phyloP scores from a whole-genome alignment of 2,329 filamentous ascomycete species.

The Pseudogymnoascus sp. region DNA sequence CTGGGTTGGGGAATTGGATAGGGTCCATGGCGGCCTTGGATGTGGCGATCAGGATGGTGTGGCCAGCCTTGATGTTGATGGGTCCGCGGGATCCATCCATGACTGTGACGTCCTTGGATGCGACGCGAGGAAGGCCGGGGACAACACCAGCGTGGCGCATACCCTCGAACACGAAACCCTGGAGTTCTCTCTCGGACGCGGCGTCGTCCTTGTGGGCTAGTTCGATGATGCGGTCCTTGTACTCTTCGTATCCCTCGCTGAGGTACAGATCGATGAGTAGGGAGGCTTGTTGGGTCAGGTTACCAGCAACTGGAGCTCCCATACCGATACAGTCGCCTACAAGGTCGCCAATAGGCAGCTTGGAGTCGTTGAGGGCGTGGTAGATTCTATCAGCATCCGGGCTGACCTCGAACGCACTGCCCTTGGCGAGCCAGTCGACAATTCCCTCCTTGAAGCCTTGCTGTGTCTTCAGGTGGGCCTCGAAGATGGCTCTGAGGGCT shows the following conservation, averaged over 20 bases:
- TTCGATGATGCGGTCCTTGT: slow-evolving; percentile 42
- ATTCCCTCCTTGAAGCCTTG: slow-evolving; percentile 33
- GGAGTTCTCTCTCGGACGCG: slow-evolving; percentile 37
- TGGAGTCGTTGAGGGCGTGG: slow-evolving; percentile 38
- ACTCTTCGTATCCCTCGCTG: slow-evolving; percentile 39
- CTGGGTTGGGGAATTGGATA: slow-evolving; percentile 32
- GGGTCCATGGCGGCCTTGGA: slow-evolving; percentile 35
- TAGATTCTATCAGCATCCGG: slow-evolving; percentile 43
- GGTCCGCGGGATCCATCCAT: slow-evolving; percentile 39
- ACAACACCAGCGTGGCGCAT: slow-evolving; percentile 45
- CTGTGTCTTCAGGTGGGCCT: slow-evolving; percentile 38
- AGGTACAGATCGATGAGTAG: slow-evolving; percentile 45
- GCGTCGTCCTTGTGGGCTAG: slow-evolving; percentile 37
- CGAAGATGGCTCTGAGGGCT: slow-evolving; percentile 33
- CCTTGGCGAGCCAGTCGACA: slow-evolving; percentile 39
- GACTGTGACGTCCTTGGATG: slow-evolving; percentile 34
- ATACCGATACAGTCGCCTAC: slow-evolving; percentile 43
- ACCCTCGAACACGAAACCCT: slow-evolving; percentile 45
- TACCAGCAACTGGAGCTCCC: slow-evolving; percentile 40
- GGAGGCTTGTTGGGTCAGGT: slow-evolving; percentile 44
- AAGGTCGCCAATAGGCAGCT: slow-evolving; percentile 37
- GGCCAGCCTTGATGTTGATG: slow-evolving; percentile 35
- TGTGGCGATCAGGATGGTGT: slow-evolving; percentile 36
- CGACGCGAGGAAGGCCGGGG: slow-evolving; percentile 42
- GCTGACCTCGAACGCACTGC: slow-evolving; percentile 39